phyloP scores from a whole-genome alignment of 1,284 basidiomycete species.

The Malassezia yamatoensis region DNA sequence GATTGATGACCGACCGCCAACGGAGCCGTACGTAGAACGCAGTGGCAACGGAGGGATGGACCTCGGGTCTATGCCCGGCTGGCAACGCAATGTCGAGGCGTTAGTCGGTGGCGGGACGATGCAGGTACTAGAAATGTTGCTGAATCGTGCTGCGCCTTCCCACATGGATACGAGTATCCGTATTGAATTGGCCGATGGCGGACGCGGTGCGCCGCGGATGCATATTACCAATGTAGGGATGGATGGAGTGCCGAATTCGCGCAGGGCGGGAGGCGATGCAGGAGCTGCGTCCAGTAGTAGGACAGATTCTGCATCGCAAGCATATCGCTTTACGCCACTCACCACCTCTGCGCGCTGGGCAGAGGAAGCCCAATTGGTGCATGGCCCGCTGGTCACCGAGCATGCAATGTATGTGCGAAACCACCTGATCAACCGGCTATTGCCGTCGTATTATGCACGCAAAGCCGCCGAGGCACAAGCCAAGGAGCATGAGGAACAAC shows the following conservation, averaged over 20 bases:
- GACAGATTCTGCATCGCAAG: constrained; percentile 33
- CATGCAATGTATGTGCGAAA: constrained; percentile 62
- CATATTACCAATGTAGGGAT: constrained; percentile 26
- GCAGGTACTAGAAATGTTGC: constrained; percentile 70
- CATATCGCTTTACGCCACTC: constrained; percentile 55
- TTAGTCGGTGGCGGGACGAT: constrained; percentile 70
- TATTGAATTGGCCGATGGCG: constrained; percentile 32
- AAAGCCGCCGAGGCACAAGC: constrained; percentile 40
- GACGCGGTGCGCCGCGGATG: constrained; percentile 22
- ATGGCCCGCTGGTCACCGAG: constrained; percentile 62
- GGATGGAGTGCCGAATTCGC: constrained; percentile 15
- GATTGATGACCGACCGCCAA: constrained; percentile 52
- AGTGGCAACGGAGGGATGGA: constrained; percentile 12
- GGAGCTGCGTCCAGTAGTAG: not conserved
- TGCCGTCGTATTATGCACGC: constrained; percentile 57
- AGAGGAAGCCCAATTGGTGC: constrained; percentile 73
- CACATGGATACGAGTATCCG: constrained; percentile 26
- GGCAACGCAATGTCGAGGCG: constrained; percentile 66
- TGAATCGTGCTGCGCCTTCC: constrained; percentile 41
- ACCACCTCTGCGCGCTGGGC: constrained; percentile 79
- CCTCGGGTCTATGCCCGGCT: constrained; percentile 11
- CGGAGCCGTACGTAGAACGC: constrained; percentile 12
- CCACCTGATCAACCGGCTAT: constrained; percentile 66
- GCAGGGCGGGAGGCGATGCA: not conserved
- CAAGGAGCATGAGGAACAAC: constrained; percentile 23